These are phyloP conservation scores for Dioscorea cayenensis DNA, from an alignment of 116 monocot species.

Conservation along the genomic window DNA sequence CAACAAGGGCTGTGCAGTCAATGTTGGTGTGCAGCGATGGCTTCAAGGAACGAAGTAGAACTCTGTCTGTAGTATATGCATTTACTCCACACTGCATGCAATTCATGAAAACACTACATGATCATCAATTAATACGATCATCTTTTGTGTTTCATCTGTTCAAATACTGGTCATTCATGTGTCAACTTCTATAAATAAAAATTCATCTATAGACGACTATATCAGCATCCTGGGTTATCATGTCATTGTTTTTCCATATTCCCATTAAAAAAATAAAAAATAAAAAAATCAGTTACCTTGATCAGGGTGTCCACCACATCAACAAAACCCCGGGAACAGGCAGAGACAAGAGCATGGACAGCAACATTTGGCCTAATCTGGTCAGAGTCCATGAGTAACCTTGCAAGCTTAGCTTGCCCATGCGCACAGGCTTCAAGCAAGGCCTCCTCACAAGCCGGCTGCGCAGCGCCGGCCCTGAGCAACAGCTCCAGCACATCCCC, in stretches of 20 bases:
- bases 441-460: conserved; percentile 53
- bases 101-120: not conserved
- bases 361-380: conserved; percentile 27
- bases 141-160: no score
- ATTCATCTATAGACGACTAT: not conserved
- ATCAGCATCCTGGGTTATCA: no score
- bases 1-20: conserved; percentile 50
- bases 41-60: conserved; percentile 44
- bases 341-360: conserved; percentile 46
- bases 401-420: conserved; percentile 32
- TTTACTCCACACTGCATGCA: conserved; percentile 40
- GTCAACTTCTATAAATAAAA: not conserved
- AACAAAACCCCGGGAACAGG: conserved; percentile 51
- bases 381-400: conserved; percentile 36
- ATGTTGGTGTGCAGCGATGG: conserved; percentile 50
- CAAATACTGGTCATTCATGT: not conserved
- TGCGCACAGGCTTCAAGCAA: conserved; percentile 44
- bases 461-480: conserved; percentile 41
- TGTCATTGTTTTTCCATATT: no score
- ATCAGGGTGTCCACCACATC: conserved; percentile 40
- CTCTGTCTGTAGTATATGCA: conserved; percentile 35
- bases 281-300: conserved; percentile 18
- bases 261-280: no score
- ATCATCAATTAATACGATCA: no score
- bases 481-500: conserved; percentile 43